Conservation (phyloP, 345 rosid genomes). For the Capsella bursapastoris region DNA sequence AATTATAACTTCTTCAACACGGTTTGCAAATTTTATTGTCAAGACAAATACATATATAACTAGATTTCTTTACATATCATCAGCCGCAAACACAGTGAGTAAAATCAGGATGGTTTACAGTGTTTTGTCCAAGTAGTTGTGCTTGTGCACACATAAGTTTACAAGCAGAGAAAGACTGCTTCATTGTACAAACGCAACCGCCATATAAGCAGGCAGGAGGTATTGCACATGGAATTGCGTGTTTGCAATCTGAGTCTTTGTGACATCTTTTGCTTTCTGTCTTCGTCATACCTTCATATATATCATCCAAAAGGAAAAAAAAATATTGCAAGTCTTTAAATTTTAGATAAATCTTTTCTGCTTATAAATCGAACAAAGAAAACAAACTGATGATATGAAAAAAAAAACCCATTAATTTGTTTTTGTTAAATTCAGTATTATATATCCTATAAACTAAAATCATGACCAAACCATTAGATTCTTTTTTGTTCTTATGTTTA, state of each 20-base stretch:
- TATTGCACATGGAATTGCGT: conserved; percentile 1
- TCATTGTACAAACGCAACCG: conserved; percentile 11
- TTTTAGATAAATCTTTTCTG: neutral
- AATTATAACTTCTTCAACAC: too few relatives aligned
- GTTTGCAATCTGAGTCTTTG: conserved; percentile 5
- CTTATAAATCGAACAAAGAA: neutral
- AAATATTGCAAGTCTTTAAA: neutral
- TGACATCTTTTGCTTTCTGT: conserved; percentile 25
- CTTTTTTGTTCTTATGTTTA: neutral
- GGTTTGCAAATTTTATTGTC: neutral
- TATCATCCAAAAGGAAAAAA: neutral
- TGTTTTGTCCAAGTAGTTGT: neutral
- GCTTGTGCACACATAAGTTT: conserved; percentile 4
- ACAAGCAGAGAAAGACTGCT: neutral
- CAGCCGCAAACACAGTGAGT: neutral
- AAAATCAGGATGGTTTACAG: neutral
- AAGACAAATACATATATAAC: neutral
- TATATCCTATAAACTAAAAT: neutral
- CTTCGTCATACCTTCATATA: conserved; percentile 16
- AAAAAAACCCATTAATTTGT: neutral
- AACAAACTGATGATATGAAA: neutral
- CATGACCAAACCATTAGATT: neutral
- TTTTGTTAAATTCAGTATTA: too few relatives aligned
- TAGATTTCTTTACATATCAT: neutral
- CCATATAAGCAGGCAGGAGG: conserved; percentile 30